Conservation (phyloP, 179 eudicot genomes). For the Nepenthes alata region DNA sequence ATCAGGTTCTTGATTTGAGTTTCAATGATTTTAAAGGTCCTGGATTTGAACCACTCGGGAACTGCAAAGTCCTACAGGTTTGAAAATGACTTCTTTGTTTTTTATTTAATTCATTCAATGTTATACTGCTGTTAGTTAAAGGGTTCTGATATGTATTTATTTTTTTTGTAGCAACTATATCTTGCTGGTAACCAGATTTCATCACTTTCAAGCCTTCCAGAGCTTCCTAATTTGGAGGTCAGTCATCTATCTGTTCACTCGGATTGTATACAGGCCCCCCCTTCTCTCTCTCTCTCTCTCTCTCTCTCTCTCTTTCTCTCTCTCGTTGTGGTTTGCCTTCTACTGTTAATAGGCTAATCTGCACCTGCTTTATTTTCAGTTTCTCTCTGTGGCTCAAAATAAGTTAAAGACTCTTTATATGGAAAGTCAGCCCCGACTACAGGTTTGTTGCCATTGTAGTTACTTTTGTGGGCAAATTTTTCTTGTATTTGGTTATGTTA, state of each 20-base stretch:
- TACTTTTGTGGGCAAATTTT: not conserved
- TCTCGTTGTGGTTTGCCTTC: too few species aligned
- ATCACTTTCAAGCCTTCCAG: slow-evolving; percentile 81
- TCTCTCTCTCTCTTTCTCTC: too few species aligned
- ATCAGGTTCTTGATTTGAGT: slow-evolving; percentile 96
- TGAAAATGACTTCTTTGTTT: slow-evolving; percentile 5
- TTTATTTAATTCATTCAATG: not conserved
- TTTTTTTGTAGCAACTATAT: slow-evolving; percentile 72
- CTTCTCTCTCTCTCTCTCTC: too few species aligned
- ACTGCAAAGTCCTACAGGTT: slow-evolving; percentile 87
- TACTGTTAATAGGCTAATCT: not conserved
- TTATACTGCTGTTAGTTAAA: not conserved
- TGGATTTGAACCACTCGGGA: slow-evolving; percentile 91
- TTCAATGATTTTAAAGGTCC: slow-evolving; percentile 95
- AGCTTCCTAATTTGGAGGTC: slow-evolving; percentile 96
- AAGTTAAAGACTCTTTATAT: slow-evolving; percentile 86
- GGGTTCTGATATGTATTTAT: slow-evolving; percentile 10
- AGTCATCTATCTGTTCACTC: slow-evolving; percentile 6
- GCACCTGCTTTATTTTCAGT: slow-evolving; percentile 30
- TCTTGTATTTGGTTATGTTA: not conserved
- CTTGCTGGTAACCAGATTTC: slow-evolving; percentile 97
- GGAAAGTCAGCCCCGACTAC: slow-evolving; percentile 97
- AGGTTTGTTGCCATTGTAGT: slow-evolving; percentile 38
- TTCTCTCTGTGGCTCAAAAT: slow-evolving; percentile 92
- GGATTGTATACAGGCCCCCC: too few species aligned